These are phyloP conservation scores for Pseudovirgaria hyperparasitica DNA, from an alignment of 2,329 filamentous ascomycete genomes.

Conservation along the genomic window DNA sequence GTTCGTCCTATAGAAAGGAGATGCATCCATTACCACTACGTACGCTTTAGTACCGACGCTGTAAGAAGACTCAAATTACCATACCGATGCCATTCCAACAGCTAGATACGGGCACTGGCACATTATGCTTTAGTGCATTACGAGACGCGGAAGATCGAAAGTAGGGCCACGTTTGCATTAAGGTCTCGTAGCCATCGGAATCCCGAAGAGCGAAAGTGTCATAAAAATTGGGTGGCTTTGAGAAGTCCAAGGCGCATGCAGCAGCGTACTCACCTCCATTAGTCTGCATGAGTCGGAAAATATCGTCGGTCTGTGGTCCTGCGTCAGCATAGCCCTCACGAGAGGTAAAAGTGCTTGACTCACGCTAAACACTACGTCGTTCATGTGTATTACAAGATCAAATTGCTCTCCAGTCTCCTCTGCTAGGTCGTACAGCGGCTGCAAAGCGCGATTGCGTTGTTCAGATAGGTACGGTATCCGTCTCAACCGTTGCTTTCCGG, in stretches of 20 bases:
- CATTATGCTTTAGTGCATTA: slow-evolving; percentile 38
- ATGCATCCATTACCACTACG: slow-evolving; percentile 37
- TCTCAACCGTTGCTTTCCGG: slow-evolving; percentile 40
- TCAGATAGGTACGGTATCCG: slow-evolving; percentile 57
- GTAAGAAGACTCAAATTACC: neutral
- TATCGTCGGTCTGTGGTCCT: slow-evolving; percentile 36
- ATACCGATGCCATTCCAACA: slow-evolving; percentile 54
- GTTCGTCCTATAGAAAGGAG: slow-evolving; percentile 36
- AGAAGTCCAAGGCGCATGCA: slow-evolving; percentile 50
- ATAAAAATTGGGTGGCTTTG: slow-evolving; percentile 41
- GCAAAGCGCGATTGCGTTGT: slow-evolving; percentile 50
- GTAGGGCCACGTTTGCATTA: slow-evolving; percentile 47
- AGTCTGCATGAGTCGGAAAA: slow-evolving; percentile 43
- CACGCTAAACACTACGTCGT: slow-evolving; percentile 51
- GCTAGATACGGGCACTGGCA: slow-evolving; percentile 46
- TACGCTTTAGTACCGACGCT: slow-evolving; percentile 1
- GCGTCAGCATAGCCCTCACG: slow-evolving; percentile 1
- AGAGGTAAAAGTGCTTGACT: slow-evolving; percentile 8
- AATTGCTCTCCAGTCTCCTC: slow-evolving; percentile 37
- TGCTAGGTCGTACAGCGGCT: slow-evolving; percentile 41
- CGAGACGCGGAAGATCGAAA: slow-evolving; percentile 41
- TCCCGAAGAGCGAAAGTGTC: slow-evolving; percentile 53
- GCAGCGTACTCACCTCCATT: slow-evolving; percentile 47
- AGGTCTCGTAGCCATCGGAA: slow-evolving; percentile 34
- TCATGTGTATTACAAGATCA: slow-evolving; percentile 49